Evolutionary conservation across 1,284 basidiomycete species (phyloP), one percentile per base, ranked within the genome.

Genomic region (Trametes hirsuta): DNA sequence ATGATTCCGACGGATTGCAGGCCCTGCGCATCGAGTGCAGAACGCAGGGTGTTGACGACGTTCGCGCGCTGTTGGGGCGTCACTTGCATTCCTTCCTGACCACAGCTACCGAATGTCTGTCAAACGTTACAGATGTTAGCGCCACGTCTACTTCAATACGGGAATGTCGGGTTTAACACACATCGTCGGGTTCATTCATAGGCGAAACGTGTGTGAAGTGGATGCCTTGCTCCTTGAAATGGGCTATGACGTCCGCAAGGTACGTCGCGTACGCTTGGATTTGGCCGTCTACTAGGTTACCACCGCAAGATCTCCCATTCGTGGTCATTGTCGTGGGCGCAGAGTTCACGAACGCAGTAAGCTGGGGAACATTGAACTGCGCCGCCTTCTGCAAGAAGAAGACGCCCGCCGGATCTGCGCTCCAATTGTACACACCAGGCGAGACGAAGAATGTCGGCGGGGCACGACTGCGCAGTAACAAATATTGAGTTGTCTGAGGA

Each of bases 401-500:
- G 6, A 73, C 66, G 2, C 79, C 79, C 48, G 74, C 73, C 3
- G 75, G 70, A 59, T 81, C 79, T 6, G 71, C 74, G 35, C 69
- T 67, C 64, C 72, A 80, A 62, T 81, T 71, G 62, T 80, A 80
- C 14, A 75, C 72, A 1, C 78, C 78, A 3, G 46, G 39, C 12
- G 53, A 69, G 41, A 79, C 71, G 64, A 78, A 81, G 59, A 77
- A 76, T 2, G 79, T 79, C 64, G 76, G 64, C 0, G 78, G 77
- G 2, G 78, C 78, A 12, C 77, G 75, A 10, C 53, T 55, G 34
- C n/a, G 35, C 4, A 22, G 37, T 30, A 22, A 25, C 18, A 37
- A 25, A 2, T 18, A 14, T 1, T 21, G 42, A 5, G 15, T 44
- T 8, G 24, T 47, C 24, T 42, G 44, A 45, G 11, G 41, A 51